Evolutionary conservation across 805 yeast genomes (phyloP), one percentile per base, ranked within the genome.

Genomic region (Ogataea salicorniae): DNA sequence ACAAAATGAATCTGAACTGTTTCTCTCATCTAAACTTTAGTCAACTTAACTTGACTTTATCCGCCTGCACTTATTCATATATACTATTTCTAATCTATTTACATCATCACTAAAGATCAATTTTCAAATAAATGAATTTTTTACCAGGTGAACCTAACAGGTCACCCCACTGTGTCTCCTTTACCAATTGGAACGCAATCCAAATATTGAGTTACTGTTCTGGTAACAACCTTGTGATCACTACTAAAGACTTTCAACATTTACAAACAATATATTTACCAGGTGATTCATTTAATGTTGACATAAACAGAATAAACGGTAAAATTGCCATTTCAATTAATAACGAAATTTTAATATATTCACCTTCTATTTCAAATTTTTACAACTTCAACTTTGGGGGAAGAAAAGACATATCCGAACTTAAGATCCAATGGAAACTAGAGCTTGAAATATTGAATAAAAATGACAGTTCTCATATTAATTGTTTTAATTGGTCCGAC

Each of bases 61-160:
- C 31, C 31, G 13, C 13, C 9, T 26, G 31, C 9, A 26, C 11
- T 9, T 26, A 26, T 26, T 26, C 9, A 20, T 20, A 20, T 3
- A 20, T n/a, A 5, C 31, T 9, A 9, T 26, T 3, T 9, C 31
- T 26, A 11, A 9, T 11, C 13, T 6, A 26, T 26, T 26, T 3
- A 3, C 11, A 26, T 26, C 31, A 9, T 26, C 31, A 26, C 11
- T 26, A n/a, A n/a, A 20, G n/a, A 34, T 18, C 15, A 9, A 15
- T 38, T 46, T 42, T 29, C 8, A 16, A 81, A 84, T 89, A 71
- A 84, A 5, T 86, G 46, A 80, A 80, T 48, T 83, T 86, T 59
- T 78, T 87, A 40, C 97, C 97, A 2, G 97, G 97, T 1, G 87
- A 87, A 60, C 94, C 94, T 17, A 85, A 83, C 61, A 65, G 71